Percentiles rank a stretch among this genome's conserved stretches.
phyloP scores from a whole-genome alignment of 345 rosid species.

The Erysimum cheiranthoides region DNA sequence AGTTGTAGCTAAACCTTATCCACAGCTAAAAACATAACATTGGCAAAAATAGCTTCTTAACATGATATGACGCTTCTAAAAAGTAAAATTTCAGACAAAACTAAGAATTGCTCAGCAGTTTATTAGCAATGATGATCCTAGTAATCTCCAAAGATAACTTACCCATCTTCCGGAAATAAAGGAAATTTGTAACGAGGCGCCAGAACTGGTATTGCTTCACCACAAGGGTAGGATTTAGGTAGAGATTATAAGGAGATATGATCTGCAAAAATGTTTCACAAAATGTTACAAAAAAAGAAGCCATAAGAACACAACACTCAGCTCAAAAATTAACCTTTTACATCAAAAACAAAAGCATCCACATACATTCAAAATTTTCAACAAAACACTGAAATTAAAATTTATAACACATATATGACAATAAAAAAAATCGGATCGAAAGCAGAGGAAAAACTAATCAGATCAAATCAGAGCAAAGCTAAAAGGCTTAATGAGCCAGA shows the following conservation, averaged over 20 bases:
- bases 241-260: conserved; percentile 83
- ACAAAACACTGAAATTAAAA: too few species aligned
- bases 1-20: not conserved
- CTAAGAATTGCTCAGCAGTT: not conserved
- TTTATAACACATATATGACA: too few species aligned
- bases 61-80: not conserved
- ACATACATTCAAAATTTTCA: too few species aligned
- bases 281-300: not conserved
- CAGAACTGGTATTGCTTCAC: conserved; percentile 89
- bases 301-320: not conserved
- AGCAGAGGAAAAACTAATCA: not conserved
- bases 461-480: conserved; percentile 6
- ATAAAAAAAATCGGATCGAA: too few species aligned
- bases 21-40: not conserved
- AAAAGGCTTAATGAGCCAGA: not conserved
- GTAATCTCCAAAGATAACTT: conserved; percentile 28
- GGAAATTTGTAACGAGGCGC: conserved; percentile 96
- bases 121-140: not conserved
- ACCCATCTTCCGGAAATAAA: conserved; percentile 96
- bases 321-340: conserved; percentile 1
- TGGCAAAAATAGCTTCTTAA: not conserved
- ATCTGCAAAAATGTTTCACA: conserved; percentile 61
- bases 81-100: not conserved
- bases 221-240: conserved; percentile 82
- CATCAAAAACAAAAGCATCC: too few species aligned